Evolutionary conservation across 805 yeast species (phyloP).

Genomic region (Clavispora phyllophila): DNA sequence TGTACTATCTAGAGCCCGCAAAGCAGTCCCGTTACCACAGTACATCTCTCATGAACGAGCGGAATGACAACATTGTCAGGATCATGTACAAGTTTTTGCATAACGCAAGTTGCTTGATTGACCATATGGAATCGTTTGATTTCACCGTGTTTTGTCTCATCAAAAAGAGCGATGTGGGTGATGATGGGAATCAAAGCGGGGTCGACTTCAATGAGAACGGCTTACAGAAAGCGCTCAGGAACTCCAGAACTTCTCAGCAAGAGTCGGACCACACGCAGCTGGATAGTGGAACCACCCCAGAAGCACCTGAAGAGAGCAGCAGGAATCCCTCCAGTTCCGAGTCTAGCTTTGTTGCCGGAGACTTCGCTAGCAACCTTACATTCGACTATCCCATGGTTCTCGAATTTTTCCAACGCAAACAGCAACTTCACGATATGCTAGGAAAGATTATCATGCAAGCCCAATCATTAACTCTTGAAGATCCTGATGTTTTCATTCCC

Average conservation of each 20-base stretch:
- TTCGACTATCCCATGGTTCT: constrained; percentile 50
- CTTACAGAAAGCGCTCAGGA: constrained; percentile 6
- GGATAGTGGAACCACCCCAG: background rate
- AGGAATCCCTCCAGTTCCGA: background rate
- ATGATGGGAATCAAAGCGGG: background rate
- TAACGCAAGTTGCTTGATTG: constrained; percentile 44
- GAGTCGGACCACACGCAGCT: background rate
- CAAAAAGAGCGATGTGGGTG: constrained; percentile 21
- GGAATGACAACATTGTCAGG: constrained; percentile 52
- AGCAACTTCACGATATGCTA: constrained; percentile 58
- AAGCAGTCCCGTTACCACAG: constrained; percentile 34
- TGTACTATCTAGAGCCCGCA: constrained; percentile 33
- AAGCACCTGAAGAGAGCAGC: background rate
- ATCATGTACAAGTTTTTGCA: constrained; percentile 50
- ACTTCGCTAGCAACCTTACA: constrained; percentile 20
- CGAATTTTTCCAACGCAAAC: constrained; percentile 75
- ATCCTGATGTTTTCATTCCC: constrained; percentile 69
- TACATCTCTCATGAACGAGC: constrained; percentile 26
- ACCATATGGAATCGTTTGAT: constrained; percentile 56
- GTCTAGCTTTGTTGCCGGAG: background rate
- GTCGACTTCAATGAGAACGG: background rate
- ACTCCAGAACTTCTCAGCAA: constrained; percentile 6
- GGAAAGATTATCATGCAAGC: constrained; percentile 59
- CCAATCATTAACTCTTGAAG: constrained; percentile 64
- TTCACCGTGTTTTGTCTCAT: constrained; percentile 49